phyloP scores from a whole-genome alignment of 805 yeast species.

The Spathaspora boniae region DNA sequence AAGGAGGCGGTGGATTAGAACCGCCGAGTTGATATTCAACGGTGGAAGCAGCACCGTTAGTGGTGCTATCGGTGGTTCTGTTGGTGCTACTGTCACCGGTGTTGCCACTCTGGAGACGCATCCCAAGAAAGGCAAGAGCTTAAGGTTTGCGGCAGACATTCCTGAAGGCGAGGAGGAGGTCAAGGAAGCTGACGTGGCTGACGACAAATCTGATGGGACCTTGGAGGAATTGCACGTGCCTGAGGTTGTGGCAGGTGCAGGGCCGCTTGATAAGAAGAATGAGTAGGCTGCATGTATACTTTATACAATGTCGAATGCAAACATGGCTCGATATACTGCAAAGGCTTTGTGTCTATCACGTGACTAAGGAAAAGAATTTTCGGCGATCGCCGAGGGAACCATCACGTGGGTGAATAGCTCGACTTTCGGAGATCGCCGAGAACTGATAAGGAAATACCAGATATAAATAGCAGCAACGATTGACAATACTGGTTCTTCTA shows the following conservation, averaged over 20 bases:
- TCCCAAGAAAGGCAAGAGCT: constrained; percentile 33
- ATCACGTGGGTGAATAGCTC: too few relatives aligned
- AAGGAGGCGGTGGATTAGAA: constrained; percentile 92
- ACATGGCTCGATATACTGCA: too few relatives aligned
- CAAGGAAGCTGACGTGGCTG: not conserved
- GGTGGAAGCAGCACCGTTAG: constrained; percentile 3
- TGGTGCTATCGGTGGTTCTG: constrained; percentile 2
- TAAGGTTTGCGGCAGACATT: constrained; percentile 37
- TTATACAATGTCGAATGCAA: too few relatives aligned
- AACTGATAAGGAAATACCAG: too few relatives aligned
- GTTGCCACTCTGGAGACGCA: too few relatives aligned
- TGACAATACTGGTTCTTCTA: too few relatives aligned
- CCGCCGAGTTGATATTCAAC: constrained; percentile 72
- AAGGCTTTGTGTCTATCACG: too few relatives aligned
- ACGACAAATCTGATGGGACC: not conserved
- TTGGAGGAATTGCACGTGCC: not conserved
- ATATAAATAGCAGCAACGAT: too few relatives aligned
- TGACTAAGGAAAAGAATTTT: too few relatives aligned
- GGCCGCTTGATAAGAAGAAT: constrained; percentile 1
- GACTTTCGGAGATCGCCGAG: too few relatives aligned
- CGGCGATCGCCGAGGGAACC: too few relatives aligned
- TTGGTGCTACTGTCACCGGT: constrained; percentile 4
- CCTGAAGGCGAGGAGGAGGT: not conserved
- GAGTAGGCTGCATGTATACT: not conserved
- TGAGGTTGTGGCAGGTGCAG: not conserved